These are phyloP conservation scores for Immersiella caudata DNA, from an alignment of 495 filamentous ascomycete genomes.

Conservation along the genomic window DNA sequence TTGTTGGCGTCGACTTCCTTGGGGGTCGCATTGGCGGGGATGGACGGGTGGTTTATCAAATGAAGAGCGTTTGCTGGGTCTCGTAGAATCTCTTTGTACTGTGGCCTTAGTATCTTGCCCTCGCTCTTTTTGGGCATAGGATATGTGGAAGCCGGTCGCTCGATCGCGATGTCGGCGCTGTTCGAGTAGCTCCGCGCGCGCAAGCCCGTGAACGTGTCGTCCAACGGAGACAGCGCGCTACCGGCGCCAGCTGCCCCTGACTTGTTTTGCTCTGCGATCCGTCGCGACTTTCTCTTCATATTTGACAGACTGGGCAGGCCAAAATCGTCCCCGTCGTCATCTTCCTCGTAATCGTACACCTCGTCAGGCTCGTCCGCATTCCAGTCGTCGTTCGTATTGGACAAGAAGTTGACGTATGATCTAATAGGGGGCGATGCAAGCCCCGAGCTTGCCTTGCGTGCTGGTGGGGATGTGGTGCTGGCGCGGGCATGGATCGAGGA, in stretches of 20 bases:
- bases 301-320: conserved; percentile 87
- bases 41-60: conserved; percentile 82
- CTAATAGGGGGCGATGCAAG: conserved; percentile 64
- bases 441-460: conserved; percentile 52
- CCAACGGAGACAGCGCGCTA: conserved; percentile 17
- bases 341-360: conserved; percentile 68
- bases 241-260: conserved; percentile 23
- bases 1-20: conserved; percentile 88
- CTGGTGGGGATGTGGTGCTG: conserved; percentile 55
- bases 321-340: conserved; percentile 92
- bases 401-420: conserved; percentile 75
- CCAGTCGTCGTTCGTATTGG: conserved; percentile 77
- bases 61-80: conserved; percentile 96
- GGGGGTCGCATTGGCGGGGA: conserved; percentile 70
- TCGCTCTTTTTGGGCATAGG: conserved; percentile 84
- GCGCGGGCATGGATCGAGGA: conserved; percentile 19
- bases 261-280: conserved; percentile 49
- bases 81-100: conserved; percentile 94
- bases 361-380: conserved; percentile 67
- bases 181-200: conserved; percentile 59
- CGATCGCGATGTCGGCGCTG: conserved; percentile 88
- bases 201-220: conserved; percentile 29
- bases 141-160: conserved; percentile 84
- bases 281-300: conserved; percentile 72
- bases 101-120: conserved; percentile 91